A percentile compares a stretch with the other conserved stretches of the same genome.
Conservation (phyloP, 2,329 filamentous ascomycete genomes). For the Ceratocystis albifundus region DNA sequence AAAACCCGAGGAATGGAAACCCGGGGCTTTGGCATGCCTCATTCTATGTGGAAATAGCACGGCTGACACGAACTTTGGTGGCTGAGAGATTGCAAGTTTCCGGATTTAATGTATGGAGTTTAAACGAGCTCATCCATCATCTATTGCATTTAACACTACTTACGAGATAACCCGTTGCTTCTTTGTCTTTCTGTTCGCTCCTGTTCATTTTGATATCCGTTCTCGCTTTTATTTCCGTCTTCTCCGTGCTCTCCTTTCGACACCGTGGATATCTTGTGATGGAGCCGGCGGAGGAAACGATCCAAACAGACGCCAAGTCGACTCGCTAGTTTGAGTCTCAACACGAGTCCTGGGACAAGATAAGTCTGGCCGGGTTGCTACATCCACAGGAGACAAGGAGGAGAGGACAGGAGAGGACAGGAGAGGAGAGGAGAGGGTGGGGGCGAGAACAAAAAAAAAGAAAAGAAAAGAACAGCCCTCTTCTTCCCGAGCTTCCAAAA, state of each 20-base stretch:
- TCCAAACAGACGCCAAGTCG: neutral
- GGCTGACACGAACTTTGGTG: neutral
- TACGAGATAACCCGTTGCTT: neutral
- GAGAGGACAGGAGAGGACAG: no score
- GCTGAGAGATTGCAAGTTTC: no score
- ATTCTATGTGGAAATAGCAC: no score
- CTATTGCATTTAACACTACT: no score
- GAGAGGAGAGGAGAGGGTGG: neutral
- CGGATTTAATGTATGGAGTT: no score
- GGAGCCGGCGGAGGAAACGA: neutral
- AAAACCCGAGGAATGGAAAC: neutral
- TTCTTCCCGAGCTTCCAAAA: neutral
- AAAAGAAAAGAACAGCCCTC: neutral
- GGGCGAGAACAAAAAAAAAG: no score
- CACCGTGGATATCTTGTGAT: neutral
- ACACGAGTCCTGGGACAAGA: neutral
- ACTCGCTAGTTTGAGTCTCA: neutral
- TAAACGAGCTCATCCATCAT: no score
- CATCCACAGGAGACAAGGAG: neutral
- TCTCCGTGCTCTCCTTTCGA: neutral
- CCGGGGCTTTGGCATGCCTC: no score
- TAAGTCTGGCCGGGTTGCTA: neutral
- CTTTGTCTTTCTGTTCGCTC: neutral
- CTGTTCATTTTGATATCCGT: neutral
- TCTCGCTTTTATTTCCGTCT: neutral